Conservation (phyloP, 306 rosid species). For the Dryas drummondii region DNA sequence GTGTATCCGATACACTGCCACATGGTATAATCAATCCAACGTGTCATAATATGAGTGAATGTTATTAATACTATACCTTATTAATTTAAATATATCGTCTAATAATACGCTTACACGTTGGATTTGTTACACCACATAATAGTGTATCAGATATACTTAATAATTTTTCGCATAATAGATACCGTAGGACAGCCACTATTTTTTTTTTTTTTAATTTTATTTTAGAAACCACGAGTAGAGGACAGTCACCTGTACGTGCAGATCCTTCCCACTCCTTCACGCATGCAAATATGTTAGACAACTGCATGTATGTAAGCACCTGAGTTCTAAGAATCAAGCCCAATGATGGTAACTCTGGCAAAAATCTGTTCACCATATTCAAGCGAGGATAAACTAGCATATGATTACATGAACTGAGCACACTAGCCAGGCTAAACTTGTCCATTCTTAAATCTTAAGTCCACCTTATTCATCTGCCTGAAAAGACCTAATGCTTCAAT, state of each 20-base stretch:
- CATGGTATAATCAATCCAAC: no score
- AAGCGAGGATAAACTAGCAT: slow-evolving; percentile 53
- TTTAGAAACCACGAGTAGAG: no score
- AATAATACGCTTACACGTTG: no score
- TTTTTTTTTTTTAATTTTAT: no score
- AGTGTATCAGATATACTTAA: no score
- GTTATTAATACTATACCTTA: no score
- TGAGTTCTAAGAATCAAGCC: slow-evolving; percentile 58
- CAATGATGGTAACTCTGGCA: slow-evolving; percentile 44
- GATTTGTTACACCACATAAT: no score
- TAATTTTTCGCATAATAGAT: no score
- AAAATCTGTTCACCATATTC: slow-evolving; percentile 71
- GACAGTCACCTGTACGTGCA: slow-evolving; percentile 8
- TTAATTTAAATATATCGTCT: no score
- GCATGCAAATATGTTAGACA: slow-evolving; percentile 65
- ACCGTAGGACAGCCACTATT: no score
- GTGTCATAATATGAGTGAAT: no score
- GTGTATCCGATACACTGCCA: no score
- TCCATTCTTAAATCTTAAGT: slow-evolving; percentile 60
- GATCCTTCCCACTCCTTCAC: slow-evolving; percentile 76
- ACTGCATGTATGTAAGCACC: slow-evolving; percentile 58
- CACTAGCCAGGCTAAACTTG: slow-evolving; percentile 66
- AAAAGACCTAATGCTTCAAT: slow-evolving; percentile 59
- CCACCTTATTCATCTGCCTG: slow-evolving; percentile 51
- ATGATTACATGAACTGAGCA: slow-evolving; percentile 52